These are phyloP conservation scores for Kwoniella newhampshirensis DNA, from an alignment of 768 basidiomycete genomes.

Conservation along the genomic window DNA sequence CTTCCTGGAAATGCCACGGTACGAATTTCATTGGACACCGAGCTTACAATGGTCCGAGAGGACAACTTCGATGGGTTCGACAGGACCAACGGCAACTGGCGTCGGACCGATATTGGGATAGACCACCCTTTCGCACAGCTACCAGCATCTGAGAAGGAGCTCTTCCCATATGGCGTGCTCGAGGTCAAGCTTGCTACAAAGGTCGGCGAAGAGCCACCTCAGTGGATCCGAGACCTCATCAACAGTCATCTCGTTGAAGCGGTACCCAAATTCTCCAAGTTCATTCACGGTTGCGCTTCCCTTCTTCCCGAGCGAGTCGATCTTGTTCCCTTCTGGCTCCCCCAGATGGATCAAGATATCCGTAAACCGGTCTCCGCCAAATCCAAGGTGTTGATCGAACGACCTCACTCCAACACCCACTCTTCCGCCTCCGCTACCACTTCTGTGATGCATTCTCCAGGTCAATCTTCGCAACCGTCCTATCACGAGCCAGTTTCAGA, in stretches of 20 bases:
- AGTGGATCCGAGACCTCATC: slow-evolving; percentile 96
- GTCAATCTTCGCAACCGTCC: slow-evolving; percentile 49
- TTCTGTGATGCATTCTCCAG: slow-evolving; percentile 56
- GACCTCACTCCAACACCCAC: slow-evolving; percentile 59
- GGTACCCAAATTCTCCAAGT: slow-evolving; percentile 94
- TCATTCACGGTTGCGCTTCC: slow-evolving; percentile 94
- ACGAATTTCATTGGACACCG: slow-evolving; percentile 96
- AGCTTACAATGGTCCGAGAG: slow-evolving; percentile 89
- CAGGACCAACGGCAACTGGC: slow-evolving; percentile 87
- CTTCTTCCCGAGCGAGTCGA: slow-evolving; percentile 88
- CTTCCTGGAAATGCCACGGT: slow-evolving; percentile 98
- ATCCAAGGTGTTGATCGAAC: slow-evolving; percentile 59
- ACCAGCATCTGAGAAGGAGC: slow-evolving; percentile 73
- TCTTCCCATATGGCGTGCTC: slow-evolving; percentile 95
- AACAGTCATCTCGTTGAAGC: slow-evolving; percentile 93
- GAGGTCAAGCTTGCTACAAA: slow-evolving; percentile 98
- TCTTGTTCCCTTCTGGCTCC: slow-evolving; percentile 93
- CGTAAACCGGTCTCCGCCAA: slow-evolving; percentile 85
- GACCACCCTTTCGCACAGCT: slow-evolving; percentile 84
- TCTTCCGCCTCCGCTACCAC: slow-evolving; percentile 50
- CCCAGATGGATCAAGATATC: slow-evolving; percentile 93
- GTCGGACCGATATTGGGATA: slow-evolving; percentile 87
- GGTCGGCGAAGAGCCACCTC: slow-evolving; percentile 87
- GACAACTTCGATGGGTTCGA: slow-evolving; percentile 87
- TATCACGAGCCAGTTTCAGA: slow-evolving; percentile 93